A percentile compares a stretch with the other conserved stretches of the same genome.
Conservation (phyloP, 108 stramenopile species). For the Cylindrotheca closterium region DNA sequence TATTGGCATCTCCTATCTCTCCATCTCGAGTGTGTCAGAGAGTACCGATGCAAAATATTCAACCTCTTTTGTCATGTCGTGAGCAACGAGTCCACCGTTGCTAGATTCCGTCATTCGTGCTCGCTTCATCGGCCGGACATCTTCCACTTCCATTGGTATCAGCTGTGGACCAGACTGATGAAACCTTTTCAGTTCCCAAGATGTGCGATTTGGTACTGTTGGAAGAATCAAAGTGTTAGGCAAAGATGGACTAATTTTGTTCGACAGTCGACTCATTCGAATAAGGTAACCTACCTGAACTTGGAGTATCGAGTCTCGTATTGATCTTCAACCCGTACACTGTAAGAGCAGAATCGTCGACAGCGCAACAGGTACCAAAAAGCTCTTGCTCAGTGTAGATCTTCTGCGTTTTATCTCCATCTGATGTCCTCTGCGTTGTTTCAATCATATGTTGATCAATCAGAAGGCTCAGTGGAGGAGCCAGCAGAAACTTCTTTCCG, state of each 20-base stretch:
- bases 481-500: constrained; percentile 41
- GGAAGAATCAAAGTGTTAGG: too few relatives aligned
- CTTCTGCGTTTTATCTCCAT: constrained; percentile 56
- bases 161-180: neutral
- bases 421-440: constrained; percentile 42
- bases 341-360: constrained; percentile 36
- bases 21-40: constrained; percentile 14
- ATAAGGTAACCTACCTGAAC: constrained; percentile 1
- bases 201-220: neutral
- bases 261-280: too few relatives aligned
- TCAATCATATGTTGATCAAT: constrained; percentile 69
- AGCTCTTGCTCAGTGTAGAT: constrained; percentile 58
- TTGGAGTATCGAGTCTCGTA: constrained; percentile 54
- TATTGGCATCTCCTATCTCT: neutral
- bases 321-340: constrained; percentile 53
- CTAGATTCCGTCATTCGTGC: neutral
- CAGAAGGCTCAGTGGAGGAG: constrained; percentile 63
- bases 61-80: constrained; percentile 25
- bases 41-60: constrained; percentile 30
- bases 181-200: neutral
- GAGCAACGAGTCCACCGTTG: neutral
- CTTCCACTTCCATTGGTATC: neutral
- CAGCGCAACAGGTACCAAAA: constrained; percentile 59
- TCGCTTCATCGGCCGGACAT: constrained; percentile 8
- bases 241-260: too few relatives aligned